These are phyloP conservation scores for Dioscorea dumetorum DNA, from an alignment of 106 monocot species.

Conservation along the genomic window DNA sequence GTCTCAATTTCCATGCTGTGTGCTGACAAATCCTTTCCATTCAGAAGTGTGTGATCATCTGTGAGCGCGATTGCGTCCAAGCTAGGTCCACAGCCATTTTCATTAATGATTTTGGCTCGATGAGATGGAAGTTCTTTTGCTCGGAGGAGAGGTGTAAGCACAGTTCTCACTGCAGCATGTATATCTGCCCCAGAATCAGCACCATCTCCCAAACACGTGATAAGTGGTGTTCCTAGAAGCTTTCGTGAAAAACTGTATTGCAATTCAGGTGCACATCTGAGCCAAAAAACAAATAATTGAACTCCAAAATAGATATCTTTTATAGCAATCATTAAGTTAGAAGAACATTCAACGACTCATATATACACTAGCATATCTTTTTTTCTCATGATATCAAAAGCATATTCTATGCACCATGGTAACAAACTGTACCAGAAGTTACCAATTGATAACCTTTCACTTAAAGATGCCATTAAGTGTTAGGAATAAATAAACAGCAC, in stretches of 20 bases:
- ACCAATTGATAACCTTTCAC: no score
- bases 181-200: constrained; percentile 28
- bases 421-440: no score
- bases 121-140: constrained; percentile 12
- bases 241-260: constrained; percentile 11
- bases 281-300: background rate
- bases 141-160: constrained; percentile 55
- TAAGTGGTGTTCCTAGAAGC: constrained; percentile 57
- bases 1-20: constrained; percentile 32
- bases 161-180: constrained; percentile 28
- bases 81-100: constrained; percentile 32
- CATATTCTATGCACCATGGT: no score
- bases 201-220: constrained; percentile 46
- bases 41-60: constrained; percentile 30
- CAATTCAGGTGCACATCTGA: constrained; percentile 35
- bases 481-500: no score
- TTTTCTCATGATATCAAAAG: no score
- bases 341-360: no score
- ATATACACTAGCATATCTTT: no score
- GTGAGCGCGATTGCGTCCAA: constrained; percentile 26
- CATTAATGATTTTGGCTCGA: constrained; percentile 6
- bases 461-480: no score
- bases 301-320: no score
- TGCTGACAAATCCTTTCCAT: constrained; percentile 8
- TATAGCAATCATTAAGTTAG: no score